Percentiles rank a stretch among this genome's conserved stretches.
Conservation (phyloP, 768 basidiomycete genomes). For the Hysterangium stoloniferum region DNA sequence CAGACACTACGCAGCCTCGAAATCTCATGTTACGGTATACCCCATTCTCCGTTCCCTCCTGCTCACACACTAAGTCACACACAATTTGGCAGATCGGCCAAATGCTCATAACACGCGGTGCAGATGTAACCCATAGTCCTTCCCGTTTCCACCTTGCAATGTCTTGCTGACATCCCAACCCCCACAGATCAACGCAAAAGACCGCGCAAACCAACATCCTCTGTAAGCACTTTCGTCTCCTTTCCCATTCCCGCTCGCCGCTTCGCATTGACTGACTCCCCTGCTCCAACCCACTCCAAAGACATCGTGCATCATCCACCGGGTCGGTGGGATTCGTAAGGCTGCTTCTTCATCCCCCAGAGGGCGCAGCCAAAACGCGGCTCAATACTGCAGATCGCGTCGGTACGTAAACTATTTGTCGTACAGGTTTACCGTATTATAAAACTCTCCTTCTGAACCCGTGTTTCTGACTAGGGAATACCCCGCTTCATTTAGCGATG, state of each 20-base stretch:
- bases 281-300: slow-evolving; percentile 24
- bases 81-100: slow-evolving; percentile 66
- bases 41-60: not conserved
- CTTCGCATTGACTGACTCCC: not conserved
- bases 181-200: slow-evolving; percentile 88
- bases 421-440: slow-evolving; percentile 5
- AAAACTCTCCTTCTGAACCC: not conserved
- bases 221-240: slow-evolving; percentile 43
- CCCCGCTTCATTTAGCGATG: slow-evolving; percentile 94
- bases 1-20: slow-evolving; percentile 92
- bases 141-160: slow-evolving; percentile 24
- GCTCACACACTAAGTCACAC: not conserved
- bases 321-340: slow-evolving; percentile 86
- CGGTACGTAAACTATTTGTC: slow-evolving; percentile 32
- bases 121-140: slow-evolving; percentile 57
- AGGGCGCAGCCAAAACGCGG: slow-evolving; percentile 64
- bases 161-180: slow-evolving; percentile 21
- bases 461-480: slow-evolving; percentile 60
- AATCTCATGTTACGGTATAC: slow-evolving; percentile 72
- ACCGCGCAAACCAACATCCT: slow-evolving; percentile 88
- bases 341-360: slow-evolving; percentile 80
- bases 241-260: not conserved
- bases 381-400: slow-evolving; percentile 81
- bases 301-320: slow-evolving; percentile 94
- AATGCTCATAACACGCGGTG: slow-evolving; percentile 77